These are phyloP conservation scores for Candida hungchunana DNA, from an alignment of 805 yeast genomes.

Conservation along the genomic window DNA sequence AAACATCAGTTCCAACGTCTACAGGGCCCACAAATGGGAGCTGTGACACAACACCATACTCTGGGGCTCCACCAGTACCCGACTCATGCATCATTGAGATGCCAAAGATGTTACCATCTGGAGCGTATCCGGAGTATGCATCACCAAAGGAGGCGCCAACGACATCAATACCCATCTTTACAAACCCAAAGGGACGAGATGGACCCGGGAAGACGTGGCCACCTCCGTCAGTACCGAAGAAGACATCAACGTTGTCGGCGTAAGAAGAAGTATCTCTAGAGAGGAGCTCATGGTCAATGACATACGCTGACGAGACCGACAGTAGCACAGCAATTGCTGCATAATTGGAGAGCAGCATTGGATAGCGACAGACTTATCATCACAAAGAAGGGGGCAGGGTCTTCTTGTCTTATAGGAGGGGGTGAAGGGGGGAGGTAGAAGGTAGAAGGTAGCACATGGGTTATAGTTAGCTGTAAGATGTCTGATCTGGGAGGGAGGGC, in stretches of 20 bases:
- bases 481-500: too few relatives aligned
- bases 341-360: too few relatives aligned
- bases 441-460: too few relatives aligned
- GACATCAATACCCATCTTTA: conserved; percentile 33
- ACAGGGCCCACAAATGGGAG: conserved; percentile 25
- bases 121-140: conserved; percentile 33
- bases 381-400: too few relatives aligned
- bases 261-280: neutral
- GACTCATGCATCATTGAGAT: conserved; percentile 36
- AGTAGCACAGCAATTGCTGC: too few relatives aligned
- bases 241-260: conserved; percentile 28
- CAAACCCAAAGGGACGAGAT: conserved; percentile 35
- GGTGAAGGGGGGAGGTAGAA: too few relatives aligned
- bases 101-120: conserved; percentile 30
- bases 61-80: conserved; percentile 39
- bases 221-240: conserved; percentile 32
- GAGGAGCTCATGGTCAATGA: too few relatives aligned
- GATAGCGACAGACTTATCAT: too few relatives aligned
- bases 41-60: conserved; percentile 33
- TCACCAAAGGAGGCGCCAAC: conserved; percentile 24
- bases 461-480: too few relatives aligned
- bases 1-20: conserved; percentile 1
- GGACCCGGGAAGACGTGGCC: conserved; percentile 37
- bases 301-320: too few relatives aligned
- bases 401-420: too few relatives aligned